Evolutionary conservation across 2,329 filamentous ascomycete genomes (phyloP).

Genomic region (Trichoderma sp.): DNA sequence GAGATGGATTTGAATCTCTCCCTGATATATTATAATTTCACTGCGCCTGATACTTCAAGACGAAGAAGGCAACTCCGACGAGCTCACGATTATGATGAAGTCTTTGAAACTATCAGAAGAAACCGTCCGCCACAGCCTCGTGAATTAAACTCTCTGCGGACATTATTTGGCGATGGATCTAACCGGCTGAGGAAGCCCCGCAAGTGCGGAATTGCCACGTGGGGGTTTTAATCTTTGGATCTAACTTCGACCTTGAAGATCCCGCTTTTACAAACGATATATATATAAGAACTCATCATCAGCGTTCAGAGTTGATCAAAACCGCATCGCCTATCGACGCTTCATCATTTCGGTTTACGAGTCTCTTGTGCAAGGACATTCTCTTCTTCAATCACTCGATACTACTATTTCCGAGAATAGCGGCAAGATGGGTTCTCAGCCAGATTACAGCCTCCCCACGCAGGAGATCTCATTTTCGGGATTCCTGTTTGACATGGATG

Average conservation of each 20-base stretch:
- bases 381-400: neutral
- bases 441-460: constrained; percentile 43
- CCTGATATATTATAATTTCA: neutral
- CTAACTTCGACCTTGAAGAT: constrained; percentile 4
- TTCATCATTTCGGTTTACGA: neutral
- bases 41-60: neutral
- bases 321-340: neutral
- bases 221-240: constrained; percentile 18
- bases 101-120: neutral
- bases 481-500: constrained; percentile 74
- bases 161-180: neutral
- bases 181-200: constrained; percentile 16
- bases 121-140: neutral
- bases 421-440: constrained; percentile 35
- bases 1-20: neutral
- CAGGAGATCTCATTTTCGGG: constrained; percentile 51
- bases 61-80: neutral
- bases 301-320: neutral
- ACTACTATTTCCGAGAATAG: neutral
- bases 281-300: constrained; percentile 9
- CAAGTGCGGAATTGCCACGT: constrained; percentile 32
- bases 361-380: neutral
- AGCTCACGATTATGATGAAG: neutral
- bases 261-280: neutral
- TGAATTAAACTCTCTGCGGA: neutral